Base-by-base conservation (phyloP, 768 basidiomycete species). In the Paxillus ammoniavirescens region DNA sequence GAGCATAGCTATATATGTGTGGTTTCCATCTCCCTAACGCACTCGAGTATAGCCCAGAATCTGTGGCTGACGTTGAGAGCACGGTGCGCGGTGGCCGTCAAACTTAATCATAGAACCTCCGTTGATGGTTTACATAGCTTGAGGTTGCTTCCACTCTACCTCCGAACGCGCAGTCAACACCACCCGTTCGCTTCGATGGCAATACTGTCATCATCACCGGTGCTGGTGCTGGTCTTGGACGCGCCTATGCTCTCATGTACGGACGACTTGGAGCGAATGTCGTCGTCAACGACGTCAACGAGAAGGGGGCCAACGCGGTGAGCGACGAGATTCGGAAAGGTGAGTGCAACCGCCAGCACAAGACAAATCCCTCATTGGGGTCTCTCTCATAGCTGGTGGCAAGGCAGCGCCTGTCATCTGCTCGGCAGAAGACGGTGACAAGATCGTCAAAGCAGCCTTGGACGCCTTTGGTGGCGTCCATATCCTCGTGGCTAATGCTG, bases 131-230 rank as follows among this genome's bases (percentile, higher is more conserved):
- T 18, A 13, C 74, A 53, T 79, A 84, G 66, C 80, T 93, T 26
- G 78, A 90, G 61, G 61, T 75, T 44, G 82, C 91, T n/a, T 76
- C 79, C 54, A 77, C 74, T 31, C 71, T 89, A 23, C 75, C 88
- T 2, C 59, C 84, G 1, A 97, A 96, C 66, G 57, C 75, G 23
- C 91, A 93, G 66, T 75, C 82, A 10, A 78, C 81, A 1, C 78
- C 87, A 0, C 77, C 79, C 42, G 84, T 98, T 52, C 82, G 85
- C 8, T 98, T 89, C 66, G 89, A 91, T 55, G 89, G 85, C 14
- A 87, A 98, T 75, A 96, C 93, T 10, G 91, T 90, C 54, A 85
- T 99, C 62, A 81, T 98, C 61, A 98, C 97, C 2, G 97, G 96
- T 37, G 91, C 94, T 7, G 96, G 96, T 40, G 92, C 89, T 26